phyloP scores from a whole-genome alignment of 2,329 filamentous ascomycete genomes.

The Drechslera avenae region DNA sequence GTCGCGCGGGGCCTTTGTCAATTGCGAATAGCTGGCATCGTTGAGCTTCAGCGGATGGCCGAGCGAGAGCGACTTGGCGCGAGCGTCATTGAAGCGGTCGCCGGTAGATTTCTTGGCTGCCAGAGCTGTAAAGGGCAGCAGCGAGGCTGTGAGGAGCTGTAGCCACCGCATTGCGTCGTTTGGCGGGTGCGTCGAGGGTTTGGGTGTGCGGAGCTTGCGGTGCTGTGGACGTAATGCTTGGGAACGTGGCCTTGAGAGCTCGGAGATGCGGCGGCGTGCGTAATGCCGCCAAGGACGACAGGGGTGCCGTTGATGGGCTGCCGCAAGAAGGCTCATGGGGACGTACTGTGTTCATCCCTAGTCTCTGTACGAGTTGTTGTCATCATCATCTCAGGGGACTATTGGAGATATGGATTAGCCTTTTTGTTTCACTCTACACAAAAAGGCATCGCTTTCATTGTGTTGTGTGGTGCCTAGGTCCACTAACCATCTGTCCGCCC shows the following conservation, averaged over 20 bases:
- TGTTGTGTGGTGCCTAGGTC: background rate
- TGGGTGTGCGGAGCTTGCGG: constrained; percentile 25
- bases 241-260: constrained; percentile 42
- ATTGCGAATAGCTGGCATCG: constrained; percentile 73
- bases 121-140: constrained; percentile 65
- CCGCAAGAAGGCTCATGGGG: background rate
- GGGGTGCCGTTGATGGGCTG: constrained; percentile 13
- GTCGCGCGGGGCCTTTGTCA: constrained; percentile 79
- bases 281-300: constrained; percentile 34
- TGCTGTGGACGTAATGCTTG: constrained; percentile 25
- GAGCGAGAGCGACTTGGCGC: constrained; percentile 67
- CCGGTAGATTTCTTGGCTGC: constrained; percentile 66
- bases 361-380: background rate
- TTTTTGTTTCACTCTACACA: background rate
- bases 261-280: constrained; percentile 30
- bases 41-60: constrained; percentile 73
- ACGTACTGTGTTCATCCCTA: background rate
- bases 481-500: background rate
- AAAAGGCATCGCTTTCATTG: background rate
- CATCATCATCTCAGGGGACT: background rate
- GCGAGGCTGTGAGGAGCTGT: constrained; percentile 64
- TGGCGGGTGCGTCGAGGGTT: constrained; percentile 15
- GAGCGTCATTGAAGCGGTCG: constrained; percentile 74
- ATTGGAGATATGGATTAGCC: background rate
- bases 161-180: constrained; percentile 67